These are phyloP conservation scores for Acacia acuminata DNA, from an alignment of 306 rosid species.

Conservation along the genomic window DNA sequence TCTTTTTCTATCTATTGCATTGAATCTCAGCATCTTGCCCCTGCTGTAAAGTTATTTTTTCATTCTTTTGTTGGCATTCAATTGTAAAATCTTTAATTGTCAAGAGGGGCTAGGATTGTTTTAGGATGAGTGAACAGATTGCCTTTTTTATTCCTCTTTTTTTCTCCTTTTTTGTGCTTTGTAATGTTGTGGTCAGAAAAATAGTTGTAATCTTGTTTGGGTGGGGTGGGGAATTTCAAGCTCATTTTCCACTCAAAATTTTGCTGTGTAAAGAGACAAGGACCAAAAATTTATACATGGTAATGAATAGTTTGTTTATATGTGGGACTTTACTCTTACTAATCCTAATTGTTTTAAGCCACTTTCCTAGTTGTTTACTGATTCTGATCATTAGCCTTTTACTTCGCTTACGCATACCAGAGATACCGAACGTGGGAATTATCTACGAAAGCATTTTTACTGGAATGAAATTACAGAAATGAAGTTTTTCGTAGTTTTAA, in stretches of 20 bases:
- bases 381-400: neutral
- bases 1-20: slow-evolving; percentile 24
- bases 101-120: slow-evolving; percentile 45
- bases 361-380: neutral
- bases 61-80: slow-evolving; percentile 76
- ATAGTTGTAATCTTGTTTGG: slow-evolving; percentile 35
- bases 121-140: slow-evolving; percentile 42
- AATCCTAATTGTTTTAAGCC: neutral
- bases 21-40: slow-evolving; percentile 47
- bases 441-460: too few relatives aligned
- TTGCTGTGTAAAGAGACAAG: slow-evolving; percentile 52
- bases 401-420: neutral
- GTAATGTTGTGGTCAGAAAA: slow-evolving; percentile 36
- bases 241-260: slow-evolving; percentile 50
- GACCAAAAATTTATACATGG: slow-evolving; percentile 29
- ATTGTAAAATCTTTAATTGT: slow-evolving; percentile 50
- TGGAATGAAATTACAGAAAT: too few relatives aligned
- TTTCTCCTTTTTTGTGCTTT: slow-evolving; percentile 15
- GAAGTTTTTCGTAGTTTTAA: too few relatives aligned
- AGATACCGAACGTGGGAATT: neutral
- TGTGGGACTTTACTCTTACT: slow-evolving; percentile 1
- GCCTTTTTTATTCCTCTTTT: slow-evolving; percentile 10
- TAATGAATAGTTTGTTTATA: slow-evolving; percentile 36
- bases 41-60: slow-evolving; percentile 65
- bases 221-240: slow-evolving; percentile 34